Base-by-base conservation (phyloP, 2,329 filamentous ascomycete species). In the Elsinoe fawcettii region DNA sequence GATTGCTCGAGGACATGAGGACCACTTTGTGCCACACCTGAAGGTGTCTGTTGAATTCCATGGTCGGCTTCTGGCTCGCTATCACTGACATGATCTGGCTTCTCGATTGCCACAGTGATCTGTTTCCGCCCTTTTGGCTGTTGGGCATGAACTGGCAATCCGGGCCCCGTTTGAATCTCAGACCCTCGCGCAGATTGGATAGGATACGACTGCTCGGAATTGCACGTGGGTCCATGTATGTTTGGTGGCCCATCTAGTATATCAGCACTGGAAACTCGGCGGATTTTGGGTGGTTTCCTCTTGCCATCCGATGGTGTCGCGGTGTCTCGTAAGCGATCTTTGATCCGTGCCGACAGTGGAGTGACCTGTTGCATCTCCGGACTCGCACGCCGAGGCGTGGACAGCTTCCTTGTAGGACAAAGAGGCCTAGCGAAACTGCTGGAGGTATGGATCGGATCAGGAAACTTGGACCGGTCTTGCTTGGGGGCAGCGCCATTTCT, bases 1-100 rank as follows among this genome's bases (percentile, higher is more conserved):
- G 9, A 30, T 9, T 30, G 27, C 27, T 30, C 27, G 5, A 30
- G 27, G 5, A 5, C 9, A 30, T 9, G 9, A 30, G 27, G 34
- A 12, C 34, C 14, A 3, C 11, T 37, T 14, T n/a, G 5, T 4
- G 11, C 6, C 14, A 4, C 11, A 37, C 4, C 34, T 12, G 34
- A 12, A 3, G 34, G 5, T 14, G 34, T 12, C 14, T 37, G 34
- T n/a, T n/a, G n/a, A n/a, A n/a, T n/a, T n/a, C n/a, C n/a, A n/a
- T n/a, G n/a, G n/a, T n/a, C n/a, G 34, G 11, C 34, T n/a, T 41
- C 51, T 5, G 51, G 51, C 20, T 54, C 51, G 34, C 51, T 54
- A 20, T 54, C 51, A 16, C 34, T 39, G 20, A 54, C 34, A 6
- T 39, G n/a, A 16, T 54, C 51, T 8, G 51, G 25, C 51, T 54